Conservation (phyloP, 495 filamentous ascomycete genomes). For the Aspergillus ostianus region DNA sequence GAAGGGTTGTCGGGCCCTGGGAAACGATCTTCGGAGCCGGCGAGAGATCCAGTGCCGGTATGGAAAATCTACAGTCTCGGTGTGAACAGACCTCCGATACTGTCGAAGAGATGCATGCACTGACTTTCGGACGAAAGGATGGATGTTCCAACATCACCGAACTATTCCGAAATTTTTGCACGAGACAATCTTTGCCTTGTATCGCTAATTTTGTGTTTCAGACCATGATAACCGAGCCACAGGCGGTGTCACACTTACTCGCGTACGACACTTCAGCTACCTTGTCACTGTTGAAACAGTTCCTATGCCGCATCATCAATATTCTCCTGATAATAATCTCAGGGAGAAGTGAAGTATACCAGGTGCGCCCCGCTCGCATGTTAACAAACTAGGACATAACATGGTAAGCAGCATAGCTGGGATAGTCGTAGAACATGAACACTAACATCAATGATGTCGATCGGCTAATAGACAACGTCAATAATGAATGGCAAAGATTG, state of each 20-base stretch:
- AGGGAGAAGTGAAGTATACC: constrained; percentile 38
- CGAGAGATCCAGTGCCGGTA: constrained; percentile 40
- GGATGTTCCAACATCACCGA: constrained; percentile 85
- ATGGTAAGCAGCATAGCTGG: constrained; percentile 21
- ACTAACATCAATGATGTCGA: constrained; percentile 70
- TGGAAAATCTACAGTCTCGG: constrained; percentile 43
- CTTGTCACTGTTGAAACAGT: constrained; percentile 79
- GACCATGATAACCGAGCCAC: constrained; percentile 16
- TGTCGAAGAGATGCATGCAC: constrained; percentile 1
- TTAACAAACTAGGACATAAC: constrained; percentile 63
- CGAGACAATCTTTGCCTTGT: constrained; percentile 84
- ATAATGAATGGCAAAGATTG: background rate
- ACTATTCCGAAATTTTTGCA: constrained; percentile 95
- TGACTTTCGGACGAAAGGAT: constrained; percentile 81
- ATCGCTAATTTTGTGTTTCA: constrained; percentile 57
- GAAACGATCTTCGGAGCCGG: constrained; percentile 65
- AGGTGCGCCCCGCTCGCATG: constrained; percentile 66
- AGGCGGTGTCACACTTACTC: constrained; percentile 55
- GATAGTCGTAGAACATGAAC: background rate
- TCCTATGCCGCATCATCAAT: constrained; percentile 46
- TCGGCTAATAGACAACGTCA: constrained; percentile 48
- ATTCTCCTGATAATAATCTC: background rate
- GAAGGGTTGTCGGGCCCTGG: constrained; percentile 77
- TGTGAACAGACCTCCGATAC: constrained; percentile 4
- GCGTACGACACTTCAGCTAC: constrained; percentile 91